Percentiles rank a stretch among this genome's conserved stretches.
phyloP scores from a whole-genome alignment of 805 yeast genomes.

The Hanseniaspora valbyensis region DNA sequence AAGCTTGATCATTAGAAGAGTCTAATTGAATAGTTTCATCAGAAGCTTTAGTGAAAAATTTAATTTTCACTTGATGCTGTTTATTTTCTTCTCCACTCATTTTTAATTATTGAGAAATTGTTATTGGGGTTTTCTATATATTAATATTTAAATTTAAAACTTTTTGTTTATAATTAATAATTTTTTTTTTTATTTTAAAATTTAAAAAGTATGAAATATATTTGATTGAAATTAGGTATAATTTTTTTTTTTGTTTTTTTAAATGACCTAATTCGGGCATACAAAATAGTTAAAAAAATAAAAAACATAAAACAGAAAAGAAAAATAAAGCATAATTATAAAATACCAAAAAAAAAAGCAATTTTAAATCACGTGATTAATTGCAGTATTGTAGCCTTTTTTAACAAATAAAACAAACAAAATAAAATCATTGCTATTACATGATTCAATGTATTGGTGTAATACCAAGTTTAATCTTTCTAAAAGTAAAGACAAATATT shows the following conservation, averaged over 20 bases:
- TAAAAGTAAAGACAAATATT: too few species aligned
- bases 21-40: conserved; percentile 56
- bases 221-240: too few species aligned
- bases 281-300: conserved; percentile 13
- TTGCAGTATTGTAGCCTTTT: too few species aligned
- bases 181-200: too few species aligned
- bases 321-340: not conserved
- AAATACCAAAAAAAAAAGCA: not conserved
- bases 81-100: conserved; percentile 16
- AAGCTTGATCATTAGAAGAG: conserved; percentile 58
- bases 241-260: too few species aligned
- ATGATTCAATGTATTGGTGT: too few species aligned
- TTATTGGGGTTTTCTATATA: not conserved
- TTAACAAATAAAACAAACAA: too few species aligned
- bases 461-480: too few species aligned
- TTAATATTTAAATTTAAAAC: not conserved
- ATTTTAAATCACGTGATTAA: not conserved
- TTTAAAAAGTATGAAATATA: too few species aligned
- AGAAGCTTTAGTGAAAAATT: conserved; percentile 76
- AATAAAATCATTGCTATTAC: too few species aligned
- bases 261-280: conserved; percentile 2
- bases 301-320: not conserved
- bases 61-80: conserved; percentile 61
- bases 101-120: too few species aligned
- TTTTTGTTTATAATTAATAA: too few species aligned